Evolutionary conservation across 1,139 yeast genomes (phyloP), one percentile per base, ranked within the genome.

Genomic region (Debaryomyces nepalensis): DNA sequence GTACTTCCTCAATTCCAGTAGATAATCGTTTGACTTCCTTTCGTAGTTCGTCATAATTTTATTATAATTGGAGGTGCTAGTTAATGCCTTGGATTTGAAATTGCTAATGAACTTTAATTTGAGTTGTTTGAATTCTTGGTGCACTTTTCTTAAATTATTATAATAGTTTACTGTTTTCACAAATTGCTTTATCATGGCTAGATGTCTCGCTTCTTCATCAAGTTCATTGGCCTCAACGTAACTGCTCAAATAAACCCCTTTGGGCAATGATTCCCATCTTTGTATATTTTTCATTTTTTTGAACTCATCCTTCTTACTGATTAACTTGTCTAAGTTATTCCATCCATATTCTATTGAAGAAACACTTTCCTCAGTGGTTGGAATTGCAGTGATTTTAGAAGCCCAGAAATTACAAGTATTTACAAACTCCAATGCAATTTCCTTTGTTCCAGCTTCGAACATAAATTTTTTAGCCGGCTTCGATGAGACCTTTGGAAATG

Each of bases 381-480:
- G 96, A 22, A 87, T 83, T 11, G 90, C 85, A 10, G 95, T 84
- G 26, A 85, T 79, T 51, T 93, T 76, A 2, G 95, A 86, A 2
- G 96, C 89, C 97, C 97, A 89, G 61, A 87, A 89, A 63, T 89
- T 89, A 64, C 95, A 84, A 2, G 93, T 78, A 52, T 84, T 79
- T 24, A 87, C 80, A 59, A 81, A 88, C 56, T 82, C 88, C 38
- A 73, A 68, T 0, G 96, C 95, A 48, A 81, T 77, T 51, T 82
- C 87, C 33, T 68, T 62, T 11, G 89, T 82, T 14, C 89, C 88
- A 0, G 95, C 77, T 55, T 72, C 78, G 52, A 78, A 77, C 23
- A 71, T 45, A 43, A 74, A 70, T 51, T 67, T 70, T 52, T 71
- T 72, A 12, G 67, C 60, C 8, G 55, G 59, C 44, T 54, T 62